Evolutionary conservation across 148 eudicot species (phyloP), one percentile per base, ranked within the genome.

Genomic region (Amaranthus hypochondriacus): DNA sequence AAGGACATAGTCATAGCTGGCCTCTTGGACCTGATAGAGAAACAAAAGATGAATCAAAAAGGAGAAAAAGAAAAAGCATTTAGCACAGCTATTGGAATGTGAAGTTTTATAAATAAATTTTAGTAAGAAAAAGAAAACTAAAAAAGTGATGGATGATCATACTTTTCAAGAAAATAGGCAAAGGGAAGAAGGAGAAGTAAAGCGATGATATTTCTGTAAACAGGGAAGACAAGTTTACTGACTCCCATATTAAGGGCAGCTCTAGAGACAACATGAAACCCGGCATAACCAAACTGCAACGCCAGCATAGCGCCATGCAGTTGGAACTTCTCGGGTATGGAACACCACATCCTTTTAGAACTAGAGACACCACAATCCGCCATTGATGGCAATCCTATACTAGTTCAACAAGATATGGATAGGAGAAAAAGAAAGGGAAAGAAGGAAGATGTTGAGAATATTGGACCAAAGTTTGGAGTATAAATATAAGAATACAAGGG

Each of bases 161-260:
- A 94, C 98, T 91, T 94, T 68, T 94, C 97, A 0, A 94, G 87
- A 76, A 95, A 92, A 81, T 86, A 95, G 71, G 97, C 97, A n/a
- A 95, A 89, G 48, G 98, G 98, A 39, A 87, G 71, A 73, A 95
- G 88, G 75, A 95, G 89, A 60, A 92, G 68, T 63, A 95, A 81
- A 9, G 98, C 98, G 13, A 95, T 86, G 66, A 92, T 78, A 83
- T 95, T 95, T 75, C 98, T 82, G 77, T 95, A 95, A 48, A 95
- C 97, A 4, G 96, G 90, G 72, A 82, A 95, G 15, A 95, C 98
- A 69, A 95, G 86, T 87, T 95, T 92, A 90, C 97, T 92, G 10
- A 95, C 86, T 73, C 98, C 98, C 92, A 95, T 88, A 85, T 95
- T 92, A 47, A 95, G 98, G 80, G 98, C 98, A 77, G 89, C 90